Evolutionary conservation across 23 red algal genomes (phyloP).

Genomic region (Gracilaria domingensis): DNA sequence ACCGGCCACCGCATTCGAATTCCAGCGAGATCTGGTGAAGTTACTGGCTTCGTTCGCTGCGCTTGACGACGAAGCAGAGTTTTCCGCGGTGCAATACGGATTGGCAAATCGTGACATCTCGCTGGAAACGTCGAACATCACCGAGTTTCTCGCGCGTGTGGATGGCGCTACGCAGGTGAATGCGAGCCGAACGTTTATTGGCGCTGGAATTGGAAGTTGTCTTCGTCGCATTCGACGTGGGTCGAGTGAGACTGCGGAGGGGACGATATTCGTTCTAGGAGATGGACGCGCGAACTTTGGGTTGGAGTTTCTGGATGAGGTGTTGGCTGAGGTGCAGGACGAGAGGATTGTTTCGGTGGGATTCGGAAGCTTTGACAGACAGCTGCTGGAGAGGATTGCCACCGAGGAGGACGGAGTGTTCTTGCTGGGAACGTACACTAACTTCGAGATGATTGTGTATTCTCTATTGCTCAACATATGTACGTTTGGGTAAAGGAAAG

Average conservation of each 20-base stretch:
- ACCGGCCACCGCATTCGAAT: neutral
- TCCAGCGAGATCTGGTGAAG: slow-evolving; percentile 42
- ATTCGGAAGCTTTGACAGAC: slow-evolving; percentile 6
- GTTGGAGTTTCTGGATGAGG: slow-evolving; percentile 15
- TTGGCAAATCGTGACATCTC: slow-evolving; percentile 12
- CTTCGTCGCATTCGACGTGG: slow-evolving; percentile 21
- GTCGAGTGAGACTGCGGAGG: neutral
- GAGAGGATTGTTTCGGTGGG: slow-evolving; percentile 22
- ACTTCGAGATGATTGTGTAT: slow-evolving; percentile 42
- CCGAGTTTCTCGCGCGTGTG: slow-evolving; percentile 5
- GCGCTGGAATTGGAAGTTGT: slow-evolving; percentile 30
- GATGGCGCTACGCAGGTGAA: neutral
- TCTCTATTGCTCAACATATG: slow-evolving; percentile 18
- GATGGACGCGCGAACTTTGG: slow-evolving; percentile 30
- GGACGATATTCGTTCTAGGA: slow-evolving; percentile 23
- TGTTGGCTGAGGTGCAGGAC: neutral
- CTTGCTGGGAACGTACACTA: slow-evolving; percentile 6
- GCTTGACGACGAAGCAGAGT: slow-evolving; percentile 35
- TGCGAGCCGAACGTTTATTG: slow-evolving; percentile 19
- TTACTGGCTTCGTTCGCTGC: slow-evolving; percentile 12
- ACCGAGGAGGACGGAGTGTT: neutral
- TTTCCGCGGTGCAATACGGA: slow-evolving; percentile 40
- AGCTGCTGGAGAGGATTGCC: slow-evolving; percentile 20
- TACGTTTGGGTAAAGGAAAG: neutral
- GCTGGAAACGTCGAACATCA: slow-evolving; percentile 12